These are phyloP conservation scores for Parafenestella ontariensis DNA, from an alignment of 2,329 filamentous ascomycete genomes.

Conservation along the genomic window DNA sequence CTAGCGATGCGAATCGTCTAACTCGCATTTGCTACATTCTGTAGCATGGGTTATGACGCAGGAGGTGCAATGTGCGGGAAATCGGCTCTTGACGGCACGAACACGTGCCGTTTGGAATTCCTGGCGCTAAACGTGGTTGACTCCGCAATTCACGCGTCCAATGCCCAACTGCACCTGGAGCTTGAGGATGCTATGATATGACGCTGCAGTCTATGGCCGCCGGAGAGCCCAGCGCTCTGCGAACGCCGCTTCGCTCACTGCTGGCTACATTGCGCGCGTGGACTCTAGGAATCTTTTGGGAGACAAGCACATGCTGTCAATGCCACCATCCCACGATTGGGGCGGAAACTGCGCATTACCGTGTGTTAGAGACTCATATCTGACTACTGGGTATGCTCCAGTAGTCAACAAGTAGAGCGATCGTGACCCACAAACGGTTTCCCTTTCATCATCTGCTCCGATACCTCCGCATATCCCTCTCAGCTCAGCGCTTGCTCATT, in stretches of 20 bases:
- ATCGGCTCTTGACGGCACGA: constrained; percentile 6
- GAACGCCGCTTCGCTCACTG: not conserved
- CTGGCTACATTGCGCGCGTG: not conserved
- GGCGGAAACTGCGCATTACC: too few species aligned
- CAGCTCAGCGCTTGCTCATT: not conserved
- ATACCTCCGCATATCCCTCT: not conserved
- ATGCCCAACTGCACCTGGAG: constrained; percentile 15
- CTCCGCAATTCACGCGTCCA: constrained; percentile 6
- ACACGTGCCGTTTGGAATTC: constrained; percentile 17
- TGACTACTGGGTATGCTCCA: too few species aligned
- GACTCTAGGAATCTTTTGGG: not conserved
- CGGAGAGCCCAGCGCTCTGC: not conserved
- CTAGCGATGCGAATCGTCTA: constrained; percentile 15
- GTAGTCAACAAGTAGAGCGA: not conserved
- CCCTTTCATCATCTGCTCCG: not conserved
- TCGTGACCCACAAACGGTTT: not conserved
- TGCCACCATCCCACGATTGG: not conserved
- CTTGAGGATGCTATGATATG: constrained; percentile 7
- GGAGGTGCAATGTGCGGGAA: constrained; percentile 2
- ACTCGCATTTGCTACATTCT: constrained; percentile 7
- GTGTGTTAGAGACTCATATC: too few species aligned
- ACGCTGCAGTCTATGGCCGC: not conserved
- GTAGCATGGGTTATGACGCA: constrained; percentile 25
- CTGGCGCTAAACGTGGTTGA: constrained; percentile 21
- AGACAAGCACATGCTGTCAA: not conserved